Base-by-base conservation (phyloP, 140 eudicot genomes). In the Anethum foeniculum region DNA sequence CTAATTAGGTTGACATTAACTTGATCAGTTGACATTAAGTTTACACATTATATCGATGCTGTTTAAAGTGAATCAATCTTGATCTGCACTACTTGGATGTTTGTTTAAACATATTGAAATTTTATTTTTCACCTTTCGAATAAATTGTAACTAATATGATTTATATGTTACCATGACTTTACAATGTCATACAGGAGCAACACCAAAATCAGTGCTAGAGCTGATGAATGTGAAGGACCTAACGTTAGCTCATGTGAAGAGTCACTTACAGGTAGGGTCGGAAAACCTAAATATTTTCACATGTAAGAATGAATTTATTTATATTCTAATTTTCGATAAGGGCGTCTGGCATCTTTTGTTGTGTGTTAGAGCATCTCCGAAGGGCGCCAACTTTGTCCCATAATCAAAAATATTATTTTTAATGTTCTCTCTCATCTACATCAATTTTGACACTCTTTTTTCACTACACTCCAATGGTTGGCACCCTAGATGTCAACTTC, bases 211-310 rank as follows among this genome's bases (percentile, higher is more conserved):
- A 14, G 99, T 94, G 58, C 85, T 94, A 39, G 99, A 94, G 93
- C 79, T 94, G 83, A 94, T 94, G 99, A 92, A 92, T 85, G 97
- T 94, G 85, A 94, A 92, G 84, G 97, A 94, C 88, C 93, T 94
- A 75, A 94, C 99, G 79, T 93, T 94, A 86, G 99, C 99, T 84
- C 99, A 94, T 78, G 99, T 94, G 81, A 94, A 94, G 91, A 92
- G 97, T 85, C 99, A 94, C 65, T 83, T 94, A 71, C 99, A 94
- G 99, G 99, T 92, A 75, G 64, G 85, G 39, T 56, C 69, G 0
- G 34, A 25, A 16, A n/a, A 9, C 34, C 34, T 3, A n/a, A 8
- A 58, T 58, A 58, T 0, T 38, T 2, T 62, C 13, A 43, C 46
- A n/a, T 3, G 34, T 41, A 65, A 65, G 8, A 65, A 65, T 28